phyloP scores from a whole-genome alignment of 495 filamentous ascomycete species.

The Parmelia sp. region DNA sequence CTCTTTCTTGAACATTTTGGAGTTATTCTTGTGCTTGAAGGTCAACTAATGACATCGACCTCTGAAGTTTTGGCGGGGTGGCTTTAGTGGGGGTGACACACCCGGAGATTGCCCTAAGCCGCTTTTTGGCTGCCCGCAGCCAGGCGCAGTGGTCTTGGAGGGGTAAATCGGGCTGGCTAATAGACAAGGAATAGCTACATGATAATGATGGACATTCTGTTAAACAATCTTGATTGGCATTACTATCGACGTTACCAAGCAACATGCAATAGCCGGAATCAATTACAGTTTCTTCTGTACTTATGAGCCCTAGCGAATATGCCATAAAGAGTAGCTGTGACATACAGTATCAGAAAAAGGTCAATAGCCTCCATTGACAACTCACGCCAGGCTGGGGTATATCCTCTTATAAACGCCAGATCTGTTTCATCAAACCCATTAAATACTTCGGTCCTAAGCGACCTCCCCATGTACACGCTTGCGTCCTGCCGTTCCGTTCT shows the following conservation, averaged over 20 bases:
- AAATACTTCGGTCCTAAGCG: not conserved
- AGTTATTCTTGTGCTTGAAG: not conserved
- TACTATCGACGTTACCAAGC: not conserved
- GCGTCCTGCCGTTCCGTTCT: not conserved
- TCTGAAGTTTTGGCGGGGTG: too few relatives aligned
- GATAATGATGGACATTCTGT: not conserved
- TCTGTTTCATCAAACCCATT: not conserved
- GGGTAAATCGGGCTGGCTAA: too few relatives aligned
- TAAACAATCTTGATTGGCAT: not conserved
- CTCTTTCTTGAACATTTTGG: conserved; percentile 90
- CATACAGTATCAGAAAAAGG: not conserved
- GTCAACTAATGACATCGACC: too few relatives aligned
- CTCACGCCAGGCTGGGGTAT: not conserved
- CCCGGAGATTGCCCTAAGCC: not conserved
- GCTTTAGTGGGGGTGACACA: not conserved
- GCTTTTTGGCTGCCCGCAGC: not conserved
- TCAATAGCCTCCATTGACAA: not conserved
- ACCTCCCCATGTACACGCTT: conserved; percentile 9
- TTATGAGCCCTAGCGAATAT: not conserved
- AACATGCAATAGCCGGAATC: not conserved
- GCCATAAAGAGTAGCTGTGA: not conserved
- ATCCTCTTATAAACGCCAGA: not conserved
- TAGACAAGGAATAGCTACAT: not conserved
- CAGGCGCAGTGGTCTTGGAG: too few relatives aligned
- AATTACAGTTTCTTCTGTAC: not conserved